Conservation (phyloP, 2,329 filamentous ascomycete species). For the Lasiodiplodia sp. region DNA sequence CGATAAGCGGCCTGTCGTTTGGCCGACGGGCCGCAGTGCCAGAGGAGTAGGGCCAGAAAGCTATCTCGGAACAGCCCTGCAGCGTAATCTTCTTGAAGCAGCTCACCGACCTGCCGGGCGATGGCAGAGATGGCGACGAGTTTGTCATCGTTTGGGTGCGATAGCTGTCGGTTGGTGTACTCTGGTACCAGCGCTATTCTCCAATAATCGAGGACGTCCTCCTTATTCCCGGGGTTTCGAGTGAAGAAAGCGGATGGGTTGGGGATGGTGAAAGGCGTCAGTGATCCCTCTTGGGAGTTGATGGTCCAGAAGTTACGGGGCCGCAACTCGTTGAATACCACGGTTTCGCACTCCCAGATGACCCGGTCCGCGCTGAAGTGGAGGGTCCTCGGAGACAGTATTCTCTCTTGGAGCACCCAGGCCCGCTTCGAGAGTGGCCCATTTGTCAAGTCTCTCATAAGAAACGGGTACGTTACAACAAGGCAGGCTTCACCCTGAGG, state of each 20-base stretch:
- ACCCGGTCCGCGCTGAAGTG: not conserved
- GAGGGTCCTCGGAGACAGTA: not conserved
- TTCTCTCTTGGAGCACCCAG: not conserved
- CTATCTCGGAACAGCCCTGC: not conserved
- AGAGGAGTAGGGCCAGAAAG: not conserved
- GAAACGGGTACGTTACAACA: not conserved
- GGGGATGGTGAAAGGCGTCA: too few species aligned
- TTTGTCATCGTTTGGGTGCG: not conserved
- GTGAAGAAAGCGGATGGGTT: too few species aligned
- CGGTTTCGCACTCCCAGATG: not conserved
- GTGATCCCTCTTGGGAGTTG: not conserved
- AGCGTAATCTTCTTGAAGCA: not conserved
- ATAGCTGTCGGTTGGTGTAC: not conserved
- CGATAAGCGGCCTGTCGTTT: not conserved
- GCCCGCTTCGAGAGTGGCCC: not conserved
- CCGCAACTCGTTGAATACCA: not conserved
- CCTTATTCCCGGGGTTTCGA: not conserved
- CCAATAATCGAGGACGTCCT: not conserved
- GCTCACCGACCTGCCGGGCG: not conserved
- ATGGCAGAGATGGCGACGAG: not conserved
- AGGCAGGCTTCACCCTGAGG: not conserved
- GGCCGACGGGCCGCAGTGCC: not conserved
- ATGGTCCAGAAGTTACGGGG: not conserved
- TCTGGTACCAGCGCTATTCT: not conserved
- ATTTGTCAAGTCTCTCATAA: too few species aligned